phyloP scores from a whole-genome alignment of 192 early-diverging fungal genomes.

The Piromyces sp. region DNA sequence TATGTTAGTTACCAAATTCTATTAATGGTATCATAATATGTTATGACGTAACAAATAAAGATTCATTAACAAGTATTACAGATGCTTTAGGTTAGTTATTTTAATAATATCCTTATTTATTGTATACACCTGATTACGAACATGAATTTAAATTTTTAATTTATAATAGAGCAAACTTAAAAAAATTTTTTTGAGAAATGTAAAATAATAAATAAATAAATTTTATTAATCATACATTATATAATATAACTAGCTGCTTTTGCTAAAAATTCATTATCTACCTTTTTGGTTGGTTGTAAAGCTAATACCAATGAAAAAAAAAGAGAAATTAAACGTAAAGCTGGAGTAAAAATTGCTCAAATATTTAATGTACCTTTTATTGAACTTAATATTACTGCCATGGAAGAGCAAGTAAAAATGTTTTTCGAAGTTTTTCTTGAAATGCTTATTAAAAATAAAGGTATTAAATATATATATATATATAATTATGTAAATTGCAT shows the following conservation, averaged over 20 bases:
- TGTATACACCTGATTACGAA: no score
- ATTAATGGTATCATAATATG: conserved; percentile 11
- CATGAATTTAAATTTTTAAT: no score
- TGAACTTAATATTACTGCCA: conserved; percentile 1
- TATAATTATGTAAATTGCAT: not conserved
- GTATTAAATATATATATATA: not conserved
- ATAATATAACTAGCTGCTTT: not conserved
- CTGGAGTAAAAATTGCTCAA: conserved; percentile 8
- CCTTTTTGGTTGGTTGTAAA: conserved; percentile 8
- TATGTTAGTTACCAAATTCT: not conserved
- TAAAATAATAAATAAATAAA: no score
- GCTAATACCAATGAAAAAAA: not conserved
- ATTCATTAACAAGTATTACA: conserved; percentile 10
- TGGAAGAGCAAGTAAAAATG: not conserved
- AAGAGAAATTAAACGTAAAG: conserved; percentile 15
- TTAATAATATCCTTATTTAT: no score
- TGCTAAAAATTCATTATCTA: conserved; percentile 1
- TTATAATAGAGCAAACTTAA: no score
- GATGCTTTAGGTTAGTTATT: conserved; percentile 9
- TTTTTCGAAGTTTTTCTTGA: conserved; percentile 11
- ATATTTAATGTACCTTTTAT: conserved; percentile 10
- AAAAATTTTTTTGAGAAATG: no score
- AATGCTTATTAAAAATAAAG: conserved; percentile 1
- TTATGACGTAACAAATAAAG: conserved; percentile 11
- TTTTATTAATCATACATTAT: no score